These are phyloP conservation scores for Mucuna pruriens DNA, from an alignment of 306 rosid genomes.

Conservation along the genomic window DNA sequence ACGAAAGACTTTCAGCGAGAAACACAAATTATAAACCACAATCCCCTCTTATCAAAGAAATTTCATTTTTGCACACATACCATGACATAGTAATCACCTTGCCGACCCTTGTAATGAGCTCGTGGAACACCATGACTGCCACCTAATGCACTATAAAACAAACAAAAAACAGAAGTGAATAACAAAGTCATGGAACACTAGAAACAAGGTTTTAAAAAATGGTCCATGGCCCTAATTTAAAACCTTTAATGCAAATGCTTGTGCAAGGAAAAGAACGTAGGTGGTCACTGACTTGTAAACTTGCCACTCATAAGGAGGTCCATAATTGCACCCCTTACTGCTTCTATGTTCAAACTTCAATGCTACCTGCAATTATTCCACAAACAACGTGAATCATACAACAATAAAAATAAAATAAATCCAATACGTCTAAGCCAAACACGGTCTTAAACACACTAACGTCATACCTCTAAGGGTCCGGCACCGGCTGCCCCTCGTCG, in stretches of 20 bases:
- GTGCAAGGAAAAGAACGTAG: background rate
- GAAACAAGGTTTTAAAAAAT: background rate
- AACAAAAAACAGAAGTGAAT: background rate
- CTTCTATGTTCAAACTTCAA: slow-evolving; percentile 89
- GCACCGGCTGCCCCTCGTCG: background rate
- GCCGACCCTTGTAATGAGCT: slow-evolving; percentile 88
- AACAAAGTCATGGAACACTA: background rate
- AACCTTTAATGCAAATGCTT: background rate
- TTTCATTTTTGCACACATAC: slow-evolving; percentile 46
- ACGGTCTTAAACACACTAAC: slow-evolving; percentile 42
- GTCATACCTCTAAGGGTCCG: slow-evolving; percentile 38
- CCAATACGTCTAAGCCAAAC: background rate
- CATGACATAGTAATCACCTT: slow-evolving; percentile 93
- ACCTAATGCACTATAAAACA: slow-evolving; percentile 69
- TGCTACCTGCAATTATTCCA: slow-evolving; percentile 69
- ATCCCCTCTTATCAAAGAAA: background rate
- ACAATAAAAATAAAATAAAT: background rate
- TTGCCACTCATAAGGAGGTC: slow-evolving; percentile 95
- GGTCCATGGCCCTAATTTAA: background rate
- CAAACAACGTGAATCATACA: background rate
- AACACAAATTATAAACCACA: background rate
- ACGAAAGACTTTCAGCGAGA: background rate
- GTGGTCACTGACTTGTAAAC: slow-evolving; percentile 77
- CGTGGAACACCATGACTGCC: slow-evolving; percentile 96
- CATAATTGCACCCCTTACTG: slow-evolving; percentile 90